These are phyloP conservation scores for Ampelocalamus luodianensis DNA, from an alignment of 176 grass and related monocot genomes.

Conservation along the genomic window DNA sequence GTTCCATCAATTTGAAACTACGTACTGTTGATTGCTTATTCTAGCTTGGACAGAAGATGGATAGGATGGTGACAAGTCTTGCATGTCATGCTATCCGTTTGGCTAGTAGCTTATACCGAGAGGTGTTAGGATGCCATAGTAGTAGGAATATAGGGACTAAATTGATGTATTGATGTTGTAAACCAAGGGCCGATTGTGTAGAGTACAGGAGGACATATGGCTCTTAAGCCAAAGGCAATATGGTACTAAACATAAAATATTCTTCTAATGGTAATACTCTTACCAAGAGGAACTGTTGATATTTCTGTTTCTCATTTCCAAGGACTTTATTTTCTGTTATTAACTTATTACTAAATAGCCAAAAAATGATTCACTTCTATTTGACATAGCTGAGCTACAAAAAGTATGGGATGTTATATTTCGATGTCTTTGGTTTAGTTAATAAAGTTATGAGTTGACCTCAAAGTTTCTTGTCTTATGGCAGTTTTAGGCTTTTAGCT, in stretches of 20 bases:
- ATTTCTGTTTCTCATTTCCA: neutral
- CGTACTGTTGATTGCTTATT: constrained; percentile 2
- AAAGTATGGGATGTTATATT: neutral
- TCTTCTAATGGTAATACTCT: neutral
- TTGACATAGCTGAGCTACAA: neutral
- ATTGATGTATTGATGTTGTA: neutral
- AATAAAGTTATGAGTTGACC: constrained; percentile 16
- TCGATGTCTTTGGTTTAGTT: neutral
- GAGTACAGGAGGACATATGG: neutral
- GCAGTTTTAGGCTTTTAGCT: constrained; percentile 1
- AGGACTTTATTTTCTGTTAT: constrained; percentile 13
- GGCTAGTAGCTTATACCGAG: neutral
- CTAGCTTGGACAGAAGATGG: neutral
- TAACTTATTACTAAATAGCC: neutral
- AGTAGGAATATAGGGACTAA: neutral
- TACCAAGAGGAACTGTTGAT: constrained; percentile 14
- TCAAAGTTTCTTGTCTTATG: neutral
- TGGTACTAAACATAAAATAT: neutral
- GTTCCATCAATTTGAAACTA: neutral
- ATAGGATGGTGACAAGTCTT: neutral
- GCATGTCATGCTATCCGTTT: neutral
- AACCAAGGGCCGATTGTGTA: neutral
- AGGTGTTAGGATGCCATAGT: neutral
- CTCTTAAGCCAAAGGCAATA: neutral
- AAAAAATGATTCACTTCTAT: neutral